phyloP scores from a whole-genome alignment of 306 rosid genomes.

The Argentina anserina region DNA sequence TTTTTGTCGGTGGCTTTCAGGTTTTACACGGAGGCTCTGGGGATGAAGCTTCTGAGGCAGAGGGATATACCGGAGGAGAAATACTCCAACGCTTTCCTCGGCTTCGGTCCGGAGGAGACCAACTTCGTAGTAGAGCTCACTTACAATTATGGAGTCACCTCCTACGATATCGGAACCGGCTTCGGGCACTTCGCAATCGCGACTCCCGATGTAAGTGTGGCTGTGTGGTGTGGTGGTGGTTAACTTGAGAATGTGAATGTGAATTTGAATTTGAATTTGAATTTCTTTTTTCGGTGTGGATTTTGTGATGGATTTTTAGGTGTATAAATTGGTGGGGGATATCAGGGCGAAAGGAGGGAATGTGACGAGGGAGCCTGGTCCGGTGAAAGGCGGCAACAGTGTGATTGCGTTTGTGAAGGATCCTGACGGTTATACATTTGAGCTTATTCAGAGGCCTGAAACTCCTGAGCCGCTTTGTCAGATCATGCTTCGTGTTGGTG shows the following conservation, averaged over 20 bases:
- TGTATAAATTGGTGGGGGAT: conserved; percentile 70
- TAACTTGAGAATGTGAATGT: no score
- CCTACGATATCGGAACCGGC: conserved; percentile 89
- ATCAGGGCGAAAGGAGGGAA: conserved; percentile 70
- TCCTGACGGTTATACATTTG: conserved; percentile 89
- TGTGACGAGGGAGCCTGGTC: conserved; percentile 87
- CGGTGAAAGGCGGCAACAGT: conserved; percentile 69
- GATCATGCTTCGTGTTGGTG: conserved; percentile 97
- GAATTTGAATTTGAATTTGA: no score
- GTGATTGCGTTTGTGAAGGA: conserved; percentile 86
- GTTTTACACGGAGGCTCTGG: conserved; percentile 83
- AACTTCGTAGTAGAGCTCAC: conserved; percentile 86
- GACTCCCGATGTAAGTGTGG: conserved; percentile 37
- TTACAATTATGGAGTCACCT: conserved; percentile 78
- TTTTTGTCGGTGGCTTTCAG: conserved; percentile 24
- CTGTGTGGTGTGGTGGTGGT: no score
- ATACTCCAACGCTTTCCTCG: conserved; percentile 86
- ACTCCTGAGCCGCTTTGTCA: conserved; percentile 90
- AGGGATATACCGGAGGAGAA: conserved; percentile 91
- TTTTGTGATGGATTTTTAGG: conserved; percentile 29
- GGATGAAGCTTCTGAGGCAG: conserved; percentile 79
- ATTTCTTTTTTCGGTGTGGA: neutral
- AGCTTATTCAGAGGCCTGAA: conserved; percentile 71
- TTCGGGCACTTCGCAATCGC: conserved; percentile 92
- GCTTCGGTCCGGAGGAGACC: conserved; percentile 76